Percentiles rank a stretch among this genome's conserved stretches.
Conservation (phyloP, 208 protist genomes). For the Angomonas deanei region DNA sequence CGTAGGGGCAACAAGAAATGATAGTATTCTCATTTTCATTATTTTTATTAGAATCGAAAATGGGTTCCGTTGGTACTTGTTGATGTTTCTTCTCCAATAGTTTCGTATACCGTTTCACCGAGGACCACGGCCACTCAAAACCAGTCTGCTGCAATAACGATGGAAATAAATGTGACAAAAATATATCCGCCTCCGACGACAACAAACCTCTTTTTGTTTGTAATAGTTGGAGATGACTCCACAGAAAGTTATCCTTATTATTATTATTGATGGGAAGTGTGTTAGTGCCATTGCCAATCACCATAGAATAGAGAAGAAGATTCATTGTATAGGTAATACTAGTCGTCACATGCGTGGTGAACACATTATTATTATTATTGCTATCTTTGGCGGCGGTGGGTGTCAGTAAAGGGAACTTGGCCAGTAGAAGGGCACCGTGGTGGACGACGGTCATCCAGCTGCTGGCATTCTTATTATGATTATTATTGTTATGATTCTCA, state of each 20-base stretch:
- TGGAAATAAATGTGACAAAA: conserved; percentile 48
- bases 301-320: conserved; percentile 44
- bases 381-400: too few relatives aligned
- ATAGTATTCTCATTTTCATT: background rate
- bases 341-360: background rate
- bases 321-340: background rate
- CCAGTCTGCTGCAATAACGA: conserved; percentile 66
- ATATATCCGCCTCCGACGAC: conserved; percentile 55
- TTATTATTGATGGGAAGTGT: conserved; percentile 1
- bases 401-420: too few relatives aligned
- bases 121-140: conserved; percentile 82
- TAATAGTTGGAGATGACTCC: conserved; percentile 10
- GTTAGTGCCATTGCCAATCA: conserved; percentile 26
- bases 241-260: background rate
- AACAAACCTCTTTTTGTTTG: conserved; percentile 34
- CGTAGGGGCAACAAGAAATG: background rate
- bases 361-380: background rate
- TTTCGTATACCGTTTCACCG: conserved; percentile 38
- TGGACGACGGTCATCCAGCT: too few relatives aligned
- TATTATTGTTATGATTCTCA: too few relatives aligned
- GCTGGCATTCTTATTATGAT: too few relatives aligned
- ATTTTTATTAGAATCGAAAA: too few relatives aligned
- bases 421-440: too few relatives aligned
- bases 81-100: conserved; percentile 48
- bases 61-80: too few relatives aligned